Evolutionary conservation across 2,329 filamentous ascomycete species (phyloP).

Genomic region (Pezicula carpinea): DNA sequence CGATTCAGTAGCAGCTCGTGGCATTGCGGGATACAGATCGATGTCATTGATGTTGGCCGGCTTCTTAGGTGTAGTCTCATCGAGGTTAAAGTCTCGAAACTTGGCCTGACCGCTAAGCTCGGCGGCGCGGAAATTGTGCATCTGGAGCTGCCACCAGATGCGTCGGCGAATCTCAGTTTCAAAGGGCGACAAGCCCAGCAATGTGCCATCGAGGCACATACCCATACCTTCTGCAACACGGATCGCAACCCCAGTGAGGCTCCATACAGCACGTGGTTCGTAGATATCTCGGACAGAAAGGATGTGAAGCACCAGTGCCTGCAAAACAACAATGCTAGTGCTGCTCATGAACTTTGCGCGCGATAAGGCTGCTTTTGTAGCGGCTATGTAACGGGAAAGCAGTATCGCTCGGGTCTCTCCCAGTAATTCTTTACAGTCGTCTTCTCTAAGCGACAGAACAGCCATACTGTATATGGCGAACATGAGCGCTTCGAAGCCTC

Average conservation of each 20-base stretch:
- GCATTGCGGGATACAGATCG: slow-evolving; percentile 51
- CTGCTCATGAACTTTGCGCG: slow-evolving; percentile 53
- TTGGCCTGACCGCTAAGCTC: slow-evolving; percentile 21
- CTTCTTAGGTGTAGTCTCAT: slow-evolving; percentile 33
- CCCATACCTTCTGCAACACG: slow-evolving; percentile 66
- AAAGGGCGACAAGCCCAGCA: slow-evolving; percentile 54
- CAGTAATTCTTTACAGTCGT: slow-evolving; percentile 35
- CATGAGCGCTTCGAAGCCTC: slow-evolving; percentile 62
- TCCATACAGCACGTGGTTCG: slow-evolving; percentile 56
- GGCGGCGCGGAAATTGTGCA: slow-evolving; percentile 23
- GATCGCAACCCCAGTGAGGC: slow-evolving; percentile 55
- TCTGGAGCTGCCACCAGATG: slow-evolving; percentile 55
- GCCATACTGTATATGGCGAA: slow-evolving; percentile 60
- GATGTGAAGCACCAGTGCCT: slow-evolving; percentile 54
- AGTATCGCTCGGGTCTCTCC: slow-evolving; percentile 17
- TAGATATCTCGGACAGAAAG: slow-evolving; percentile 30
- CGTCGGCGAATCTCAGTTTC: slow-evolving; percentile 64
- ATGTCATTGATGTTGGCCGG: slow-evolving; percentile 58
- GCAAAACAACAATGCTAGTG: slow-evolving; percentile 54
- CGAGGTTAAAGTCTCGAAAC: slow-evolving; percentile 15
- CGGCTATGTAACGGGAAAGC: slow-evolving; percentile 31
- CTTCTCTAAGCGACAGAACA: slow-evolving; percentile 52
- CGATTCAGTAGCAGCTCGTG: slow-evolving; percentile 44
- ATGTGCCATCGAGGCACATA: slow-evolving; percentile 56
- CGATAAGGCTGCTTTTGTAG: slow-evolving; percentile 42